These are phyloP conservation scores for Solanum sejunctum DNA, from an alignment of 257 asterid genomes.

Conservation along the genomic window DNA sequence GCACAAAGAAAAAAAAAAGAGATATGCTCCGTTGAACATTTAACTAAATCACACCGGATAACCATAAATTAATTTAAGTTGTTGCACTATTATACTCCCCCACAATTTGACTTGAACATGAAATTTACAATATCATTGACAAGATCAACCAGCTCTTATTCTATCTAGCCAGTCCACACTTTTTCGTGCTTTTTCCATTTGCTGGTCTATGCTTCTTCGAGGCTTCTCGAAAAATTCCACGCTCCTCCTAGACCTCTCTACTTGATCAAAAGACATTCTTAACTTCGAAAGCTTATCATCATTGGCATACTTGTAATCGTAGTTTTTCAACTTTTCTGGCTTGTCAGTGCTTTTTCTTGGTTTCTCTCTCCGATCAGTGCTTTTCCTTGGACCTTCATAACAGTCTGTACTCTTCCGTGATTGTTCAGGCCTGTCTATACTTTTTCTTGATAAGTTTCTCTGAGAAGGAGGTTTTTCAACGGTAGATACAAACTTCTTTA, in stretches of 20 bases:
- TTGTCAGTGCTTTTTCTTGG: conserved; percentile 39
- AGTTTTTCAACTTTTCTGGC: conserved; percentile 18
- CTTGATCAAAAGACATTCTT: conserved; percentile 24
- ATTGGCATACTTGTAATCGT: conserved; percentile 17
- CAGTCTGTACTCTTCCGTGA: conserved; percentile 31
- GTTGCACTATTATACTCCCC: background rate
- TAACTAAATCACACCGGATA: background rate
- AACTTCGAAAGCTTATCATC: conserved; percentile 36
- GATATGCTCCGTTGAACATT: background rate
- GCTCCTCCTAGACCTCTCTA: conserved; percentile 42
- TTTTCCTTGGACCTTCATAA: conserved; percentile 34
- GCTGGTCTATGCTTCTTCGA: conserved; percentile 35
- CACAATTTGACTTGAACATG: background rate
- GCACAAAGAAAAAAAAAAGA: background rate
- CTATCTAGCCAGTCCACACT: conserved; percentile 54
- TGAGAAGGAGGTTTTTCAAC: conserved; percentile 36
- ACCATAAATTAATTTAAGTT: conserved; percentile 6
- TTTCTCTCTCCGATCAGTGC: conserved; percentile 44
- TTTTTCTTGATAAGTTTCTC: conserved; percentile 23
- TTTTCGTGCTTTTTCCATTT: conserved; percentile 37
- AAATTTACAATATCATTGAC: background rate
- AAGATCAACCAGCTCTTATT: conserved; percentile 22
- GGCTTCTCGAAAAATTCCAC: conserved; percentile 40
- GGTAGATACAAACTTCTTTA: conserved; percentile 37
- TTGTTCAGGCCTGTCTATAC: conserved; percentile 26